Base-by-base conservation (phyloP, 345 rosid genomes). In the Rhodamnia argentea region DNA sequence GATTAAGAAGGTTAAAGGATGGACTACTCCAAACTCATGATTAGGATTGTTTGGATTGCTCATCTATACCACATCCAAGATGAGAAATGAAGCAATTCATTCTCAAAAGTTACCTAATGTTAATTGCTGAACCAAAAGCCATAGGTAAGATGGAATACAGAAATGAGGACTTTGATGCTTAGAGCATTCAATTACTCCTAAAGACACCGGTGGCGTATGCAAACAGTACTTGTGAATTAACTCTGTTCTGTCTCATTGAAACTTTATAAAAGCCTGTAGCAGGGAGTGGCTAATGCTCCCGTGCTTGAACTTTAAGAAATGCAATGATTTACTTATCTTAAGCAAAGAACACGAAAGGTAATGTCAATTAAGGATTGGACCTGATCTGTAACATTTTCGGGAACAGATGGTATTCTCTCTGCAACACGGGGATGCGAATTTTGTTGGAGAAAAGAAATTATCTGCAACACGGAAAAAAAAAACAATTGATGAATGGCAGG, bases 371-470 rank as follows among this genome's bases (percentile, higher is more conserved):
- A 53, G 29, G 47, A 84, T 47, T 29, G 44, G 54, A 96, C 99
- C 99, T 95, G 99, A 88, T 96, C 99, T 2, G 98, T 93, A 82
- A 97, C 99, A 87, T 97, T 97, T 90, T 97, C 98, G 16, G 99
- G 99, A 88, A 97, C 95, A 53, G 95, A 90, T 14, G 98, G 99
- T 87, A 92, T 15, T 91, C 91, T 92, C 74, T 93, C 95, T 10
- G 98, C 96, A 83, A 95, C 95, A 76, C 96, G 95, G 86, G 96
- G 96, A 93, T 96, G 99, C 11, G 98, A 93, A 89, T 97, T 96
- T 86, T 97, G 98, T 93, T 94, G 98, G 85, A 97, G 95, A 89
- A 78, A 74, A 37, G 32, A 83, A 88, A 86, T 75, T 70, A 83
- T 57, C 50, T 83, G 59, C 86, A 60, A 44, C 58, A 86, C 9